These are phyloP conservation scores for Fusarium dlaminii DNA, from an alignment of 2,329 filamentous ascomycete genomes.

Conservation along the genomic window DNA sequence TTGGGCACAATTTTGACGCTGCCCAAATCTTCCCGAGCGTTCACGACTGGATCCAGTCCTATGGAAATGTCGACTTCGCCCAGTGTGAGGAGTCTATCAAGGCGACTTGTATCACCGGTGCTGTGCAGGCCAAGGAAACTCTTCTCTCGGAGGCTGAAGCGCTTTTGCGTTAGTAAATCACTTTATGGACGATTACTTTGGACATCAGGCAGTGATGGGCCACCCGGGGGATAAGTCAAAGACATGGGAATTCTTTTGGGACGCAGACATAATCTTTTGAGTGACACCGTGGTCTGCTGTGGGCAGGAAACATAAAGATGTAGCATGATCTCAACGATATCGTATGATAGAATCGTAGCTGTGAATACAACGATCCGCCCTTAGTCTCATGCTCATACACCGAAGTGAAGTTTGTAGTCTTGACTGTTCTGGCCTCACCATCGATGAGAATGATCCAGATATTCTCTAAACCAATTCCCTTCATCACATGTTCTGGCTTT, in stretches of 20 bases:
- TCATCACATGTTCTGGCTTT: not conserved
- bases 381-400: not conserved
- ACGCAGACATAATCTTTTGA: not conserved
- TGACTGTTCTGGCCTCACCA: no score
- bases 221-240: not conserved
- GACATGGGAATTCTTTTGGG: not conserved
- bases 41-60: not conserved
- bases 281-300: fast-evolving
- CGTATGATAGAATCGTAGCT: not conserved
- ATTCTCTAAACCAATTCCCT: not conserved
- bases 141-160: fast-evolving
- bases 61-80: not conserved
- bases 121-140: not conserved
- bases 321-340: no score
- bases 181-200: not conserved
- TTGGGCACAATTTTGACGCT: not conserved
- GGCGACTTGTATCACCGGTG: not conserved
- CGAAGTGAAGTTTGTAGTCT: no score
- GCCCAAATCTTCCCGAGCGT: not conserved
- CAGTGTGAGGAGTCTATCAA: not conserved
- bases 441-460: not conserved
- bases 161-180: not conserved
- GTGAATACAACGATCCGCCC: not conserved
- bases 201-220: not conserved
- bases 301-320: not conserved